Evolutionary conservation across 306 rosid genomes (phyloP).

Genomic region (Potentilla sterilis): DNA sequence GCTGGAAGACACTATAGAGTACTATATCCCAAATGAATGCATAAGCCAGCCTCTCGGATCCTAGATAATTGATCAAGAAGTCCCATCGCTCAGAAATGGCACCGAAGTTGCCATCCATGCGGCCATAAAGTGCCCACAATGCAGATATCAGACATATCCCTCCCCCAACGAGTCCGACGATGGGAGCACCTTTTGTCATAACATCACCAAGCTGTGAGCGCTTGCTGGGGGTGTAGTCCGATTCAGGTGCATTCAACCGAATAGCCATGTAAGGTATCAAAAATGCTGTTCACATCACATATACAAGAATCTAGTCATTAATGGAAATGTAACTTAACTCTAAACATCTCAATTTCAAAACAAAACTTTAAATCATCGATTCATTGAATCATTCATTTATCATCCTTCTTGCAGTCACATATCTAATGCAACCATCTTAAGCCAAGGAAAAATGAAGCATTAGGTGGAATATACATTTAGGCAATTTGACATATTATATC

Average conservation of each 20-base stretch:
- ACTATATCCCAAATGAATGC: slow-evolving; percentile 96
- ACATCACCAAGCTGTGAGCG: slow-evolving; percentile 56
- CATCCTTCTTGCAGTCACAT: neutral
- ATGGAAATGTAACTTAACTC: slow-evolving; percentile 1
- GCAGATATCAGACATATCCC: slow-evolving; percentile 54
- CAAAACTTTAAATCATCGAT: neutral
- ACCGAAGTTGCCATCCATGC: slow-evolving; percentile 65
- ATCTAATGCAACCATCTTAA: neutral
- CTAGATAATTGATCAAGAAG: slow-evolving; percentile 64
- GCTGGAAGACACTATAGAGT: slow-evolving; percentile 75
- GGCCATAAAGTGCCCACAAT: slow-evolving; percentile 67
- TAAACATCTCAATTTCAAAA: neutral
- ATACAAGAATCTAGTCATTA: neutral
- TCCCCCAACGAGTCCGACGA: slow-evolving; percentile 75
- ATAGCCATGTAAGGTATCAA: slow-evolving; percentile 96
- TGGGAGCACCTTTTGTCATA: slow-evolving; percentile 60
- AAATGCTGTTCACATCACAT: slow-evolving; percentile 56
- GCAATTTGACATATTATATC: neutral
- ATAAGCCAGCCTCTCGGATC: slow-evolving; percentile 87
- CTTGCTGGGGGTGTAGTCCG: slow-evolving; percentile 34
- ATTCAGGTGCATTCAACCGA: slow-evolving; percentile 61
- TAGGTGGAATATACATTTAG: neutral
- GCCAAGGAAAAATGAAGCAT: neutral
- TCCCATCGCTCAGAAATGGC: slow-evolving; percentile 64
- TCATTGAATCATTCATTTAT: neutral